Evolutionary conservation across 1,284 basidiomycete genomes (phyloP).

Genomic region (Anthracocystis walkeri): DNA sequence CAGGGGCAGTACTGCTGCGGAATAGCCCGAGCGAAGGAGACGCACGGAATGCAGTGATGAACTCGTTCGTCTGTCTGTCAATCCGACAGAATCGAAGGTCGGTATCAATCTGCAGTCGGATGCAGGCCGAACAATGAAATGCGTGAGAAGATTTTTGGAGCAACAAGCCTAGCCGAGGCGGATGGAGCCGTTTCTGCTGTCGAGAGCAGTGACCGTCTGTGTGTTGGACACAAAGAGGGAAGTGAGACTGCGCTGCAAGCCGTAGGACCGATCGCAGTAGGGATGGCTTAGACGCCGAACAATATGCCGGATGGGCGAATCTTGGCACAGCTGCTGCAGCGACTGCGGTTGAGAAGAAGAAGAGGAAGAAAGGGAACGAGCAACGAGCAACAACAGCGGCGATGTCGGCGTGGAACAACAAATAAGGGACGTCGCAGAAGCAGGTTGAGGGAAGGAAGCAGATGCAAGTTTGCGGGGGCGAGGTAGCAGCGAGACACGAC

Average conservation of each 20-base stretch:
- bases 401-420: slow-evolving; percentile 1
- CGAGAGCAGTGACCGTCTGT: not conserved
- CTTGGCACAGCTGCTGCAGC: slow-evolving; percentile 1
- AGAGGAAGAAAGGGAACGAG: not conserved
- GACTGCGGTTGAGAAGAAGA: slow-evolving; percentile 4
- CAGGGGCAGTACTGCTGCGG: not conserved
- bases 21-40: not conserved
- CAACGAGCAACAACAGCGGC: not conserved
- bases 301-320: not conserved
- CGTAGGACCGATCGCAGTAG: not conserved
- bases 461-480: slow-evolving; percentile 40
- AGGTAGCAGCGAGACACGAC: slow-evolving; percentile 35
- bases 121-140: slow-evolving; percentile 3
- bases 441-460: not conserved
- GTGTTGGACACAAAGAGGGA: not conserved
- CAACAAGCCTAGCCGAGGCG: not conserved
- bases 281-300: not conserved
- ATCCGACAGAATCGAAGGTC: not conserved
- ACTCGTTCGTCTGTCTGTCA: not conserved
- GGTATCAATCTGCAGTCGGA: slow-evolving; percentile 7
- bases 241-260: not conserved
- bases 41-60: too few relatives aligned
- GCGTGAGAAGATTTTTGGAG: not conserved
- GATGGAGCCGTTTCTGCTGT: not conserved
- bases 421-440: slow-evolving; percentile 4